phyloP scores from a whole-genome alignment of 2,329 filamentous ascomycete species.

The Cordyceps cicadae region DNA sequence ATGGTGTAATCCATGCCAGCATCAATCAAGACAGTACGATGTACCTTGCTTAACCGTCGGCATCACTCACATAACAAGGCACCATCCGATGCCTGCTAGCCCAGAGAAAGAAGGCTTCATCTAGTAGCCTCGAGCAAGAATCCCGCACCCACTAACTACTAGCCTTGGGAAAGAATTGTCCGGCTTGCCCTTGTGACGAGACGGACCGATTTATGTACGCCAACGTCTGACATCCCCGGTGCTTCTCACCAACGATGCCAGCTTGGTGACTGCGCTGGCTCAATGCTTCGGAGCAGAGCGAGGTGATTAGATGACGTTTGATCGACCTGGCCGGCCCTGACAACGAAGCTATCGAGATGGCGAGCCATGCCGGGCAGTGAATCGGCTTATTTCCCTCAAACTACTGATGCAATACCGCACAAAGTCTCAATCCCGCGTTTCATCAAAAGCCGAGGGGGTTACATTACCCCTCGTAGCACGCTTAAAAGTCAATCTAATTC shows the following conservation, averaged over 20 bases:
- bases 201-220: slow-evolving; percentile 3
- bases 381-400: neutral
- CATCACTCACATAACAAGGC: neutral
- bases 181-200: neutral
- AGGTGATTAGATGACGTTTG: no score
- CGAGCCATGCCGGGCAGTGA: neutral
- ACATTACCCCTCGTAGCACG: neutral
- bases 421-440: neutral
- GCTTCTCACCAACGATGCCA: neutral
- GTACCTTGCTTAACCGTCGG: neutral
- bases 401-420: neutral
- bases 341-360: neutral
- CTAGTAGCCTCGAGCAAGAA: neutral
- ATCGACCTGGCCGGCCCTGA: no score
- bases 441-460: neutral
- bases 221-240: neutral
- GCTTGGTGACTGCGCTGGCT: neutral
- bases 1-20: neutral
- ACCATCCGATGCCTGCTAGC: neutral
- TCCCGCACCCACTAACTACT: neutral
- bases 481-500: neutral
- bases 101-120: neutral
- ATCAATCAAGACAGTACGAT: neutral
- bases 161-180: neutral
- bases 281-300: neutral